A percentile compares a stretch with the other conserved stretches of the same genome.
Evolutionary conservation across 2,329 filamentous ascomycete species (phyloP).

Genomic region (Penicillium expansum): DNA sequence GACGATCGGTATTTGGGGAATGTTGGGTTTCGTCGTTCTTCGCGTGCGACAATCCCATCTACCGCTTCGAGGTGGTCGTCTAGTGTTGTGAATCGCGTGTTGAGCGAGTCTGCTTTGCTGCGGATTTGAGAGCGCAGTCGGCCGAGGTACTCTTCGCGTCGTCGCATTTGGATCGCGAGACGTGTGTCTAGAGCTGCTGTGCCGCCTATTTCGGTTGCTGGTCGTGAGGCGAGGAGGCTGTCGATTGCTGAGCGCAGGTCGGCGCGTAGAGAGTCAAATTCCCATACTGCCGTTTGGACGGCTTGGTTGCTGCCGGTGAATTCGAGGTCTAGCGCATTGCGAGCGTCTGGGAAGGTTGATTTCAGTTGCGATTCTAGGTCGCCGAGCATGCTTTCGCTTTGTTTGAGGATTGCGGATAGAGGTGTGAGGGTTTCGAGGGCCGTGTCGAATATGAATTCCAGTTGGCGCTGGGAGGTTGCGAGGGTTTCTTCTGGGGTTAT

Average conservation of each 20-base stretch:
- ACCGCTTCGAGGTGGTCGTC: slow-evolving; percentile 39
- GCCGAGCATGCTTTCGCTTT: slow-evolving; percentile 32
- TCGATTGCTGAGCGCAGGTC: slow-evolving; percentile 38
- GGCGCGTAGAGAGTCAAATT: slow-evolving; percentile 36
- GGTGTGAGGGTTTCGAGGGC: slow-evolving; percentile 30
- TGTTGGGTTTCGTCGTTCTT: slow-evolving; percentile 14
- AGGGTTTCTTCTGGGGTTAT: slow-evolving; percentile 21
- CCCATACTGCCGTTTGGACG: slow-evolving; percentile 31
- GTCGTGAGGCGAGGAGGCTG: slow-evolving; percentile 30
- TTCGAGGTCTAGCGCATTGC: slow-evolving; percentile 39
- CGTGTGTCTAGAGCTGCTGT: slow-evolving; percentile 27
- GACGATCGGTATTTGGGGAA: not conserved
- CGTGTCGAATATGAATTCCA: slow-evolving; percentile 31
- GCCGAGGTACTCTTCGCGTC: slow-evolving; percentile 34
- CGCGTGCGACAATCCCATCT: slow-evolving; percentile 28
- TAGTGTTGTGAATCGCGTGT: slow-evolving; percentile 29
- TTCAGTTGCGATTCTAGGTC: slow-evolving; percentile 29
- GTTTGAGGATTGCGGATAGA: slow-evolving; percentile 27
- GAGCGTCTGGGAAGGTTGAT: slow-evolving; percentile 28
- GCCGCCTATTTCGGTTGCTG: slow-evolving; percentile 10
- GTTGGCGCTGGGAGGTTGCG: slow-evolving; percentile 21
- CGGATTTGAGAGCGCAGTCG: slow-evolving; percentile 33
- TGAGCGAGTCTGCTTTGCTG: slow-evolving; percentile 33
- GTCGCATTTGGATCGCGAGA: slow-evolving; percentile 30
- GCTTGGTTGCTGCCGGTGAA: slow-evolving; percentile 36